Evolutionary conservation across 2,329 filamentous ascomycete genomes (phyloP).

Genomic region (Scopulariopsis brevicaulis): DNA sequence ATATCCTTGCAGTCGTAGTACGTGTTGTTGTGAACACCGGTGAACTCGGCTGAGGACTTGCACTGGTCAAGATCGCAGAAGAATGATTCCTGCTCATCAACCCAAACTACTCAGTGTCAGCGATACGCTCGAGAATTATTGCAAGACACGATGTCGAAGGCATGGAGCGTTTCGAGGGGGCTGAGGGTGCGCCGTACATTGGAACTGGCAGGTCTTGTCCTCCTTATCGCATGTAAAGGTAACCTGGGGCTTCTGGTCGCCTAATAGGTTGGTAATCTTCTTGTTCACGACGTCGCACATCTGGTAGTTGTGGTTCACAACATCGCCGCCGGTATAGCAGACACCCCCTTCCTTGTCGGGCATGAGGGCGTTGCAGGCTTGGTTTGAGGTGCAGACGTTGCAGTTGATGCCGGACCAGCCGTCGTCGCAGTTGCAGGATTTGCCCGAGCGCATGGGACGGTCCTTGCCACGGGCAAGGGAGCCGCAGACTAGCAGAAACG

Average conservation of each 20-base stretch:
- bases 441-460: slow-evolving; percentile 59
- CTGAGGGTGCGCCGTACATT: slow-evolving; percentile 46
- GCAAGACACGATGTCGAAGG: background rate
- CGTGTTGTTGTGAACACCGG: slow-evolving; percentile 65
- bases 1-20: slow-evolving; percentile 77
- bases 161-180: background rate
- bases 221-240: slow-evolving; percentile 84
- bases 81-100: slow-evolving; percentile 87
- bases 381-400: slow-evolving; percentile 79
- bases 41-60: slow-evolving; percentile 57
- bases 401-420: slow-evolving; percentile 98
- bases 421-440: slow-evolving; percentile 74
- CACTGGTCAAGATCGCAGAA: slow-evolving; percentile 86
- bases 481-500: slow-evolving; percentile 56
- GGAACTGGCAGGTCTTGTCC: slow-evolving; percentile 76
- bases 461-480: slow-evolving; percentile 74
- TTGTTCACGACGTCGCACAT: slow-evolving; percentile 96
- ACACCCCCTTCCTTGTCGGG: slow-evolving; percentile 70
- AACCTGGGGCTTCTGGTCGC: slow-evolving; percentile 77
- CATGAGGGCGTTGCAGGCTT: slow-evolving; percentile 82
- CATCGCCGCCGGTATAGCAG: slow-evolving; percentile 83
- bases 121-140: background rate
- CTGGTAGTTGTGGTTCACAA: slow-evolving; percentile 91
- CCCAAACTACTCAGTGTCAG: slow-evolving; percentile 58
- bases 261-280: slow-evolving; percentile 81